Evolutionary conservation across 371 early-diverging fungal genomes (phyloP), one percentile per base, ranked within the genome.

Genomic region (Lichtheimia hyalospora): DNA sequence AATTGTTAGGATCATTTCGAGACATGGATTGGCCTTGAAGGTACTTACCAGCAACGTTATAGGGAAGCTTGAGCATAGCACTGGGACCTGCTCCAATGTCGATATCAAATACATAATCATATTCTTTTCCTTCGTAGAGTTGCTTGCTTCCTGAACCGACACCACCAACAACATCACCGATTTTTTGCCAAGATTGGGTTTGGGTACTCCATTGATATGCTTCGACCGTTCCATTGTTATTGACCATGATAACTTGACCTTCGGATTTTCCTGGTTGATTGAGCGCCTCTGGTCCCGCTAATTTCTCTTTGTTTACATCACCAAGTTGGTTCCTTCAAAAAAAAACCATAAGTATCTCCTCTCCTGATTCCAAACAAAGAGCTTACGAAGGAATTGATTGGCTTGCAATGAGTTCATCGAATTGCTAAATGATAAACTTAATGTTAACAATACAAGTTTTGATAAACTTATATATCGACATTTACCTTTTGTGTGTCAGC

Each of bases 91-190:
- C 70, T 14, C 89, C 90, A 16, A 98, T 84, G 64, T 98, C 98
- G 34, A 99, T 92, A 65, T 96, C 97, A 81, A 99, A 99, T 8
- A 99, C 96, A 71, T 92, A 96, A 68, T 99, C 99, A 67, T 98
- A 99, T 64, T 97, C 96, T 49, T 85, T 81, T 48, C 98, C 98
- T 8, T 89, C 83, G 69, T 85, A 89, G 5, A 88, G 63, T 65
- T 92, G 88, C 67, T 94, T 96, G 34, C 86, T 71, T 12, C 82
- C 70, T 1, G 82, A 75, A 0, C 92, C 95, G 24, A 89, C 89
- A 1, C 95, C 90, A 68, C 97, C 96, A 0, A 96, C 96, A 1
- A 99, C 97, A 42, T 94, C 91, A 5, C 99, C 99, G 54, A 98
- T 84, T 70, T 96, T 96, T 52, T 72, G 57, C 99, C 99, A 99